Conservation (phyloP, 257 asterid genomes). For the Echium plantagineum region DNA sequence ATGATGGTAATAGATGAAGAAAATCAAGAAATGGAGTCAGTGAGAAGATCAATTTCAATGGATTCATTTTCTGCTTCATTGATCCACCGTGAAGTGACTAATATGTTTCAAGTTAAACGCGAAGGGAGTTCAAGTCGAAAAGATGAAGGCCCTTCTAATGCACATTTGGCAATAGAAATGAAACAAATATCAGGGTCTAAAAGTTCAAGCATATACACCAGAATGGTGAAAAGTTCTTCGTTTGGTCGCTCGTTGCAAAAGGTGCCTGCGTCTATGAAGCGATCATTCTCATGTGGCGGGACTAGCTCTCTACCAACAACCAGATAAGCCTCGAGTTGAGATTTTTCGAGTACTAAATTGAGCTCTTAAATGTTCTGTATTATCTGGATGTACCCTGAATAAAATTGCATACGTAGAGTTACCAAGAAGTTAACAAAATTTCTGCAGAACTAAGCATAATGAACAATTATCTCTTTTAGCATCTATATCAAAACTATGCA, state of each 20-base stretch:
- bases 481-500: no score
- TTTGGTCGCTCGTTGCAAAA: constrained; percentile 31
- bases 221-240: constrained; percentile 37
- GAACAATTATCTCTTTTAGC: no score
- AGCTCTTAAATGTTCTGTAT: no score
- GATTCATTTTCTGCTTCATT: constrained; percentile 30
- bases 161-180: constrained; percentile 3
- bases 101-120: constrained; percentile 5
- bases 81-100: constrained; percentile 9
- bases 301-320: constrained; percentile 24
- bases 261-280: constrained; percentile 41
- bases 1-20: constrained; percentile 14
- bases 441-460: no score
- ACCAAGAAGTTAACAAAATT: no score
- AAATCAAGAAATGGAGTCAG: constrained; percentile 16
- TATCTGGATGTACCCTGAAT: no score
- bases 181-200: constrained; percentile 6
- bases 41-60: constrained; percentile 53
- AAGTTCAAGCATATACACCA: constrained; percentile 18
- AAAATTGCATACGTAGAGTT: no score
- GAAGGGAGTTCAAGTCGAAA: constrained; percentile 27
- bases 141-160: background rate
- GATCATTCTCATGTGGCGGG: constrained; percentile 48
- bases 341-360: no score
- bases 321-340: constrained; percentile 20